Conservation (phyloP, 2,329 filamentous ascomycete species). For the Microcyclospora tardicrescens region DNA sequence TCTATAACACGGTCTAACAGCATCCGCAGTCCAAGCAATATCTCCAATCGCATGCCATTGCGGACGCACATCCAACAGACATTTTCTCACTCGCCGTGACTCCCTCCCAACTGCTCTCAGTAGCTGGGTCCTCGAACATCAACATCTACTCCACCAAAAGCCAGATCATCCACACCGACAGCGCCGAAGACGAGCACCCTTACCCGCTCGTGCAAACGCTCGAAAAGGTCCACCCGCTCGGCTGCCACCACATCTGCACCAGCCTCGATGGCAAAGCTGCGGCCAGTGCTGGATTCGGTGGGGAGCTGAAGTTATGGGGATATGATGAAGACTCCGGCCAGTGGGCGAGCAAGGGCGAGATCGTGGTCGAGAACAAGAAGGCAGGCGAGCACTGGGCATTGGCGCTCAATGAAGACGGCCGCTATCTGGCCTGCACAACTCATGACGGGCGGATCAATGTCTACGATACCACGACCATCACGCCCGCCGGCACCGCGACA, state of each 20-base stretch:
- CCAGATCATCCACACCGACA: constrained; percentile 18
- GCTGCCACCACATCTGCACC: constrained; percentile 79
- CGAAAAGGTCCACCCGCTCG: constrained; percentile 66
- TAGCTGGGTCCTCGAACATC: constrained; percentile 70
- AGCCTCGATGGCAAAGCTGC: constrained; percentile 56
- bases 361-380: constrained; percentile 36
- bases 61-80: constrained; percentile 40
- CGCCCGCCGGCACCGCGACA: constrained; percentile 29
- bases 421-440: constrained; percentile 73
- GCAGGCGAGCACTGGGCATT: constrained; percentile 76
- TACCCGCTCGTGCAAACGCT: constrained; percentile 73
- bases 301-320: constrained; percentile 75
- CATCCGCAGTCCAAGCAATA: constrained; percentile 71
- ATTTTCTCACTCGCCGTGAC: constrained; percentile 26
- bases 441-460: constrained; percentile 81
- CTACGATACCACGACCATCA: constrained; percentile 49
- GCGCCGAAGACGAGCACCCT: constrained; percentile 35
- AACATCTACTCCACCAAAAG: constrained; percentile 61
- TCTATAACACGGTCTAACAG: too few species aligned
- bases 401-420: constrained; percentile 70
- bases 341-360: constrained; percentile 38
- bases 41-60: constrained; percentile 79
- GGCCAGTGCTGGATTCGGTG: constrained; percentile 77
- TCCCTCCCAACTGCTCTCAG: constrained; percentile 52
- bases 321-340: constrained; percentile 35